Conservation (phyloP, 495 filamentous ascomycete genomes). For the Tuber aestivum region DNA sequence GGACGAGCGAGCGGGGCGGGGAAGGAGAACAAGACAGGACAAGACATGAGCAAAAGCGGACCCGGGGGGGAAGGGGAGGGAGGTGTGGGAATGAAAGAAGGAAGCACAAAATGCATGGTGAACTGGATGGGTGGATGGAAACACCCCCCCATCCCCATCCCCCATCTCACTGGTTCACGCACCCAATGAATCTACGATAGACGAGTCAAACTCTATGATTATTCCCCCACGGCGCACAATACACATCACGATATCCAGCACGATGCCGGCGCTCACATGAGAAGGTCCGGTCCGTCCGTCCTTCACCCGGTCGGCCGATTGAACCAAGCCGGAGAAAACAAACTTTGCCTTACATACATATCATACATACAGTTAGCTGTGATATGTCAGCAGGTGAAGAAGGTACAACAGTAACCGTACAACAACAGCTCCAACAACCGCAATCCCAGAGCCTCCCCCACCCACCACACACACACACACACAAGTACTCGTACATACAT, state of each 20-base stretch:
- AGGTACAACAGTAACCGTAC: too few relatives aligned
- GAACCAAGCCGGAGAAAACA: neutral
- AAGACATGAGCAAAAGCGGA: neutral
- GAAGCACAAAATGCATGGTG: constrained; percentile 2
- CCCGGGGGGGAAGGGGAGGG: neutral
- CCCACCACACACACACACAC: too few relatives aligned
- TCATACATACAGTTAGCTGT: too few relatives aligned
- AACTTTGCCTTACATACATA: neutral
- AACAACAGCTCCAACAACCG: neutral
- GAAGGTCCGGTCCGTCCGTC: neutral
- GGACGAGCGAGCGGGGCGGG: neutral
- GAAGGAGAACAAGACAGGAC: neutral
- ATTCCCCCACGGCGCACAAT: too few relatives aligned
- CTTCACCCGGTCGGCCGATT: neutral
- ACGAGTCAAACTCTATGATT: neutral
- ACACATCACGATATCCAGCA: too few relatives aligned
- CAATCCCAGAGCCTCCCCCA: neutral
- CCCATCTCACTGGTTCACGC: neutral
- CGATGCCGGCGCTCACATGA: neutral
- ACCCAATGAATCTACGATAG: neutral
- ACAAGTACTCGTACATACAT: too few relatives aligned
- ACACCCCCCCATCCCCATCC: neutral
- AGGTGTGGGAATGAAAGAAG: neutral
- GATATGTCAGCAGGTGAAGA: neutral
- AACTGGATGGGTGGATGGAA: neutral